A percentile compares a stretch with the other conserved stretches of the same genome.
phyloP scores from a whole-genome alignment of 106 monocot genomes.

The Dendrobium nobile region DNA sequence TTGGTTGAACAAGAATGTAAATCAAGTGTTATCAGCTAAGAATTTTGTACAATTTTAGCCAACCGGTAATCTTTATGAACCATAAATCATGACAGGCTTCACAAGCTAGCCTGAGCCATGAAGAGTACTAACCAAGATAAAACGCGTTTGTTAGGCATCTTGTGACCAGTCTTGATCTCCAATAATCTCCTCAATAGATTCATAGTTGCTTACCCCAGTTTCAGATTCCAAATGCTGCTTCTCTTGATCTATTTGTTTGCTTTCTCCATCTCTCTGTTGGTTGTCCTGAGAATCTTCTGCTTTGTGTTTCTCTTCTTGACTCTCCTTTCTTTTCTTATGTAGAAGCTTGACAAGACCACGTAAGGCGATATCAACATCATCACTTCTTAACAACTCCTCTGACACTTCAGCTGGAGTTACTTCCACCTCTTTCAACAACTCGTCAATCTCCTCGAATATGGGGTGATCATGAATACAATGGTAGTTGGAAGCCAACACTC shows the following conservation, averaged over 20 bases:
- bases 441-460: conserved; percentile 16
- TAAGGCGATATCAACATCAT: conserved; percentile 19
- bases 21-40: too few relatives aligned
- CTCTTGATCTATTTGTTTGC: not conserved
- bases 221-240: not conserved
- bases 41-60: too few relatives aligned
- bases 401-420: conserved; percentile 28
- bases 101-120: too few relatives aligned
- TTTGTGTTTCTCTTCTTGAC: not conserved
- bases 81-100: too few relatives aligned
- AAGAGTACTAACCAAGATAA: too few relatives aligned
- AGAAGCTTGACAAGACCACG: conserved; percentile 7
- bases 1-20: too few relatives aligned
- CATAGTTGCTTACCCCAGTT: too few relatives aligned
- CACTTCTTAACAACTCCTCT: conserved; percentile 25
- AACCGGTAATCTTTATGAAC: too few relatives aligned
- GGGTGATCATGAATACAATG: conserved; percentile 17
- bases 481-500: conserved; percentile 20
- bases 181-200: too few relatives aligned
- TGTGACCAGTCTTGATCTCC: too few relatives aligned
- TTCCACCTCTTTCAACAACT: conserved; percentile 18
- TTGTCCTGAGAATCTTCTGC: not conserved
- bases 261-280: not conserved
- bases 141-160: too few relatives aligned
- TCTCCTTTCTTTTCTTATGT: not conserved